Conservation (phyloP, 805 yeast species). For the Yamadazyma endophytica region DNA sequence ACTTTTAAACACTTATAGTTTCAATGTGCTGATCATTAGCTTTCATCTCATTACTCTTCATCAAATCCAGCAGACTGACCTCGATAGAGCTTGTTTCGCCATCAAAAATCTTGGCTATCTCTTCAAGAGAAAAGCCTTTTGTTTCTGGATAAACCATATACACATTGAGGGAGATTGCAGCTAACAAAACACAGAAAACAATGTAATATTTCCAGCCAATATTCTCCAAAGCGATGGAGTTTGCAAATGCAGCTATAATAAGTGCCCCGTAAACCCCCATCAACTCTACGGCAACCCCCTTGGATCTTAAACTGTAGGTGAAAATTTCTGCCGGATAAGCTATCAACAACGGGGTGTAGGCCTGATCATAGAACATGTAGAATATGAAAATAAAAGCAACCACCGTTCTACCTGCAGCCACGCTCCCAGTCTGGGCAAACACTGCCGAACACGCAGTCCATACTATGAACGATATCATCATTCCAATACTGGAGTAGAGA, state of each 20-base stretch:
- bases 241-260: conserved; percentile 12
- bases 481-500: conserved; percentile 21
- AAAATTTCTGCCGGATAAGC: conserved; percentile 14
- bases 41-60: conserved; percentile 5
- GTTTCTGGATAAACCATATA: conserved; percentile 26
- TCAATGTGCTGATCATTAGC: conserved; percentile 5
- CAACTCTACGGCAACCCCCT: conserved; percentile 14
- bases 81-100: conserved; percentile 6
- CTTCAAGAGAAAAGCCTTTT: conserved; percentile 29
- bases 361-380: conserved; percentile 12
- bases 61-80: conserved; percentile 5
- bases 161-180: conserved; percentile 22
- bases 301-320: conserved; percentile 11
- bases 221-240: conserved; percentile 15
- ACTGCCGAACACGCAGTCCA: conserved; percentile 24
- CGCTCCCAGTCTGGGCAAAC: conserved; percentile 11
- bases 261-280: conserved; percentile 19
- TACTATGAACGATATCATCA: conserved; percentile 20
- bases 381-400: conserved; percentile 15
- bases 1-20: conserved; percentile 2
- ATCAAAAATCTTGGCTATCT: conserved; percentile 27
- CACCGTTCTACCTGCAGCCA: conserved; percentile 10
- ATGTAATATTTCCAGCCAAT: conserved; percentile 17
- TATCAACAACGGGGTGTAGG: conserved; percentile 12
- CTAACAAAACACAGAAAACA: conserved; percentile 24